Percentiles rank a stretch among this genome's conserved stretches.
These are phyloP conservation scores for Epichloe glyceriae DNA, from an alignment of 2,329 filamentous ascomycete species.

Conservation along the genomic window DNA sequence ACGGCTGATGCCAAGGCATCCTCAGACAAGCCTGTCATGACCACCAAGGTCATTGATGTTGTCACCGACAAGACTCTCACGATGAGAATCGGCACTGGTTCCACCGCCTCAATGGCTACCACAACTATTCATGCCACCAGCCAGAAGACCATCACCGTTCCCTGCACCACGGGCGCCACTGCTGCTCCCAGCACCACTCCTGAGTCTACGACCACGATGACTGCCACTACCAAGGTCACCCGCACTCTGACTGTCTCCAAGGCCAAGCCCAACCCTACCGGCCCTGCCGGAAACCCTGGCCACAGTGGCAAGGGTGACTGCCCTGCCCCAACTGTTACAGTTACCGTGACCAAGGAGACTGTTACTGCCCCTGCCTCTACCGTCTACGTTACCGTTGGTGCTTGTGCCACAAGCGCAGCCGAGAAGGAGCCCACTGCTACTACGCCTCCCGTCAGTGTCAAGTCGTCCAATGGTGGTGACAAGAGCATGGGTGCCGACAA, in stretches of 20 bases:
- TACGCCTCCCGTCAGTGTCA: constrained; percentile 12
- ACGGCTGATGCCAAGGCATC: constrained; percentile 12
- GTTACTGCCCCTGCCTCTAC: constrained; percentile 21
- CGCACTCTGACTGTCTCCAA: constrained; percentile 20
- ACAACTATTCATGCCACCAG: constrained; percentile 32
- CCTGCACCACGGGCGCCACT: constrained; percentile 10
- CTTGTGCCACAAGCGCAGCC: constrained; percentile 11
- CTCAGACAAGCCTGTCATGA: constrained; percentile 9
- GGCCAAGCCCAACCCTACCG: constrained; percentile 11
- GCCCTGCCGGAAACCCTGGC: constrained; percentile 11
- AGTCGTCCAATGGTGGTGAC: constrained; percentile 5
- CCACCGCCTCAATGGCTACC: constrained; percentile 21
- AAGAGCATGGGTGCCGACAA: constrained; percentile 1
- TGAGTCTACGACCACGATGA: constrained; percentile 25
- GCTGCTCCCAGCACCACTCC: constrained; percentile 7
- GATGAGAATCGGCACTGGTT: constrained; percentile 21
- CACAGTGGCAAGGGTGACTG: constrained; percentile 7
- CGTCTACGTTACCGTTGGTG: constrained; percentile 23
- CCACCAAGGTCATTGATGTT: constrained; percentile 16
- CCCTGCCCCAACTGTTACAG: constrained; percentile 14
- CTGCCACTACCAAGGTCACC: constrained; percentile 23
- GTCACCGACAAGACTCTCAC: constrained; percentile 22
- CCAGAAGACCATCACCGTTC: constrained; percentile 24
- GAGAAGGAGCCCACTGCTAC: background rate
- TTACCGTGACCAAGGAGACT: constrained; percentile 12